Base-by-base conservation (phyloP, 2,329 filamentous ascomycete species). In the Penicillium paneum region DNA sequence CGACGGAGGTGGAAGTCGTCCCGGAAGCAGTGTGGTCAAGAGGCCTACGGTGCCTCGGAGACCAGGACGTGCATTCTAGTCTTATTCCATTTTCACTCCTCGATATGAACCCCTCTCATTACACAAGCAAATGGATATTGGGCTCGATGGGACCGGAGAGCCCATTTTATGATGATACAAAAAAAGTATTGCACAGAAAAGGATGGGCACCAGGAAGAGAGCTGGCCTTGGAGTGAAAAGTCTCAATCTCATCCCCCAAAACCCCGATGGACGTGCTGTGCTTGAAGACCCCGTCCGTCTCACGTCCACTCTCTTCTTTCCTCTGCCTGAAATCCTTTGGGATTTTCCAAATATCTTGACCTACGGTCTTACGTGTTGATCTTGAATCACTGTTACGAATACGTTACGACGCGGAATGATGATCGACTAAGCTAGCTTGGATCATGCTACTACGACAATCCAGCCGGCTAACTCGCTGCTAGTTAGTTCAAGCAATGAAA, bases 21-120 rank as follows among this genome's bases (percentile, higher is more conserved):
- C 62, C 26, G 67, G 67, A 34, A 67, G 71, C 17, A 74, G 71
- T 52, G 73, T 74, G 46, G 73, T 76, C 10, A 75, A 70, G 57
- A 74, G 67, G 53, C 73, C 74, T 31, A 60, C 61, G 32, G 60
- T 71, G 11, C 67, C 67, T 26, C 67, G 71, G 45, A 68, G 68
- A 47, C 66, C 68, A 7, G 71, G 73, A 15, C 67, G 73, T 44
- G 70, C 67, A 5, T 72, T 74, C 40, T 71, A 63, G 28, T 35
- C 17, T 39, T 24, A n/a, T n/a, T n/a, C n/a, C n/a, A n/a, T n/a
- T n/a, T n/a, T n/a, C n/a, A n/a, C n/a, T n/a, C n/a, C n/a, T n/a
- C n/a, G n/a, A n/a, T n/a, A n/a, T n/a, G n/a, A n/a, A n/a, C n/a
- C n/a, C n/a, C n/a, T n/a, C n/a, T n/a, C n/a, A n/a, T n/a, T n/a